Evolutionary conservation across 1,284 basidiomycete genomes (phyloP).

Genomic region (Schizophyllum amplum): DNA sequence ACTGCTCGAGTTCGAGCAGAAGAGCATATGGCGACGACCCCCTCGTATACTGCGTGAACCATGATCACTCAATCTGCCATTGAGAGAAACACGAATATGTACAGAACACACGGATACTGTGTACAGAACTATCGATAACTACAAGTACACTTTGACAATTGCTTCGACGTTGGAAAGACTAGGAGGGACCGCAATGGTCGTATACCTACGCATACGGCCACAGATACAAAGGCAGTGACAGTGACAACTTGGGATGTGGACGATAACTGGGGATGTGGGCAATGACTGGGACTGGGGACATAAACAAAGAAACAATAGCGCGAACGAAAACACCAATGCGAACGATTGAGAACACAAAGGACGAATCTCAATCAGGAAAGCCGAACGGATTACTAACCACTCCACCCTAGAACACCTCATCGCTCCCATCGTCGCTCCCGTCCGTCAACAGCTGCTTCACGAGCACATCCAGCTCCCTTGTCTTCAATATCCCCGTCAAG

Average conservation of each 20-base stretch:
- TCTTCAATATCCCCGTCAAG: constrained; percentile 29
- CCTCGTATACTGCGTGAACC: no score
- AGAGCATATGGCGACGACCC: no score
- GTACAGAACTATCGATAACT: background rate
- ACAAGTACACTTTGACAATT: background rate
- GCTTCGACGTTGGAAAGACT: background rate
- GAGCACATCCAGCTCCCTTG: constrained; percentile 37
- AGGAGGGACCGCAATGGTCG: background rate
- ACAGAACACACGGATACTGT: no score
- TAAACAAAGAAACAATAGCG: background rate
- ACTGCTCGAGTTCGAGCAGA: no score
- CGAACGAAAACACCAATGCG: background rate
- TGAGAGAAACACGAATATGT: no score
- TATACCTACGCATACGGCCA: background rate
- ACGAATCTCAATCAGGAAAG: no score
- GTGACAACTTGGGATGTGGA: background rate
- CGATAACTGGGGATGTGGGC: background rate
- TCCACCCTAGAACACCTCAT: background rate
- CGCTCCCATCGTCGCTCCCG: background rate
- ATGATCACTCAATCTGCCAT: no score
- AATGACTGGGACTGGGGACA: background rate
- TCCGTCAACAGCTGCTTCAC: constrained; percentile 36
- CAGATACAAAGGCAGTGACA: background rate
- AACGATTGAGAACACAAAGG: background rate
- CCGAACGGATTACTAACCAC: no score